A percentile compares a stretch with the other conserved stretches of the same genome.
Conservation (phyloP, 805 yeast species). For the Myxozyma vanderwaltii region DNA sequence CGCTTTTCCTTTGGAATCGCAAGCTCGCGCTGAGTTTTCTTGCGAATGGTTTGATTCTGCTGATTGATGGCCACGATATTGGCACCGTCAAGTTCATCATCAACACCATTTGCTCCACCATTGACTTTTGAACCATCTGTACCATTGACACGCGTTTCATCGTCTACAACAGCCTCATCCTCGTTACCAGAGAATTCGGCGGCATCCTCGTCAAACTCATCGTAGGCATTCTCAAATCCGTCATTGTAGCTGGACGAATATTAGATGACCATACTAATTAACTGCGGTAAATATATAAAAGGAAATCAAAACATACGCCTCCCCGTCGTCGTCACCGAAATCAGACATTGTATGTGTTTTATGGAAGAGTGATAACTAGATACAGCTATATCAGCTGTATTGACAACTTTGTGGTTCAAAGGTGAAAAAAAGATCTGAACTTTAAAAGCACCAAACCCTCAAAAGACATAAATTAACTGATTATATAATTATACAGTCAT, state of each 20-base stretch:
- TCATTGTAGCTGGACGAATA: conserved; percentile 52
- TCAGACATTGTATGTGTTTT: conserved; percentile 43
- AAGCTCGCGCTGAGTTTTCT: conserved; percentile 72
- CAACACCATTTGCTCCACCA: conserved; percentile 42
- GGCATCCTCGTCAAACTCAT: conserved; percentile 69
- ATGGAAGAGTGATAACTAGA: background rate
- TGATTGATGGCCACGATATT: conserved; percentile 70
- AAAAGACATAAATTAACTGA: background rate
- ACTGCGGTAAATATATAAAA: no score
- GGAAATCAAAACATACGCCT: conserved; percentile 39
- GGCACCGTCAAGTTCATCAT: conserved; percentile 60
- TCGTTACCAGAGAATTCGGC: conserved; percentile 70
- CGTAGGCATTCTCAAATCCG: conserved; percentile 43
- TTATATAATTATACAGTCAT: no score
- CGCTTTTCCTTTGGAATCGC: conserved; percentile 89
- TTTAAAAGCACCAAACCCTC: background rate
- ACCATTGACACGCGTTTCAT: conserved; percentile 44
- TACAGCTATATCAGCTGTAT: background rate
- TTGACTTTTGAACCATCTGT: conserved; percentile 35
- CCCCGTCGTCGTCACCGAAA: conserved; percentile 45
- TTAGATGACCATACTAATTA: background rate
- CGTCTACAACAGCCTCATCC: conserved; percentile 53
- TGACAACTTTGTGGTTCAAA: background rate
- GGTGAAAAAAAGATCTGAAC: background rate
- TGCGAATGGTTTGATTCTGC: conserved; percentile 47